Evolutionary conservation across 2,329 filamentous ascomycete species (phyloP), one percentile per base, ranked within the genome.

Genomic region (Harringtonia aguacate): DNA sequence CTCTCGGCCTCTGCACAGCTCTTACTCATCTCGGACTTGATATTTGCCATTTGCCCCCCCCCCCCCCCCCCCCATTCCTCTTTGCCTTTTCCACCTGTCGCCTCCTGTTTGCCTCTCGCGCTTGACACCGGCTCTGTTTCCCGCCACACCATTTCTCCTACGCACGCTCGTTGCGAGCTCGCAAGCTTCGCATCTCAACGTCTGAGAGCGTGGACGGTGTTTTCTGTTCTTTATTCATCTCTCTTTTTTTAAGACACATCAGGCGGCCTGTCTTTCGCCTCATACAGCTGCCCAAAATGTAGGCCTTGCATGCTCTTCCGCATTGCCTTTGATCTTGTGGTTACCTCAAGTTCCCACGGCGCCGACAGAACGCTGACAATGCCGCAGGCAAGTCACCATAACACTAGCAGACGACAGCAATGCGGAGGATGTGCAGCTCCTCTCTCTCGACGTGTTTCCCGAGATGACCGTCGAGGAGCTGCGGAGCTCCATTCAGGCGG

Each of bases 351-450:
- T 15, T 4, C 22, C 13, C 10, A 10, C 4, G 35, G 6, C n/a
- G 17, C 18, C 17, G 24, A 35, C 29, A 1, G 18, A 3, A 6
- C 3, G 21, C 20, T 36, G 18, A 13, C 12, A n/a, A 14, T 20
- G 5, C n/a, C n/a, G n/a, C 48, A 95, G 87, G 88, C 84, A 81
- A 64, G 83, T 94, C 66, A 92, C 87, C 42, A 79, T 95, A 63
- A 86, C 78, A 62, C 84, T 94, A 60, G 84, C 84, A 59, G 83
- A 84, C 52, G 78, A 82, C 51, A 42, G 33, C 40, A 79, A 84
- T 59, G 71, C 79, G 52, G 67, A 67, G 59, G 82, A 87, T 60
- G 76, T 81, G 51, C 84, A 87, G 57, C 75, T 94, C 58, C 72
- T 95, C 55, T 82, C 79, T 46, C 76, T 94, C 53, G 87, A 95